Evolutionary conservation across 2,329 filamentous ascomycete genomes (phyloP).

Genomic region (Ophiostoma pallidulum): DNA sequence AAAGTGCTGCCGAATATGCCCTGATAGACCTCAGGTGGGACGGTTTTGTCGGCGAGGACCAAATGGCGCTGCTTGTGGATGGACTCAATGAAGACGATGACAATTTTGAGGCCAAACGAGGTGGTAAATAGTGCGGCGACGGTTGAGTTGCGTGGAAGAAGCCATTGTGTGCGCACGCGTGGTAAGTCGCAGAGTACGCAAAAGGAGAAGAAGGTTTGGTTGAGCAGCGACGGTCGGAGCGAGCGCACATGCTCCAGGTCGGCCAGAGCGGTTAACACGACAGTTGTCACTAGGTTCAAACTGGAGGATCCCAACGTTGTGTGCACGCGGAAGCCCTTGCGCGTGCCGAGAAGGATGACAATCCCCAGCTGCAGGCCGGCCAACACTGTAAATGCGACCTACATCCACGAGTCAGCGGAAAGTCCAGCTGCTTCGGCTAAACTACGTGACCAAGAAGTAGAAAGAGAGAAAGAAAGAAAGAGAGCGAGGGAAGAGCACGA

Average conservation of each 20-base stretch:
- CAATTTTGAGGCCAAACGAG: slow-evolving; percentile 31
- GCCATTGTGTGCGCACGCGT: slow-evolving; percentile 34
- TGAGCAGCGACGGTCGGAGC: slow-evolving; percentile 34
- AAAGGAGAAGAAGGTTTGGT: slow-evolving; percentile 36
- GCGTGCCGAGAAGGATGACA: slow-evolving; percentile 5
- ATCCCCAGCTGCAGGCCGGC: slow-evolving; percentile 9
- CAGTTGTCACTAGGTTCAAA: slow-evolving; percentile 14
- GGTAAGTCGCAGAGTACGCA: slow-evolving; percentile 35
- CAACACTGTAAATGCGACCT: slow-evolving; percentile 3
- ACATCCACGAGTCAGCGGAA: too few relatives aligned
- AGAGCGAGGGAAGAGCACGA: too few relatives aligned
- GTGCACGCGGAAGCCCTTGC: slow-evolving; percentile 2
- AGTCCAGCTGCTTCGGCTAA: too few relatives aligned
- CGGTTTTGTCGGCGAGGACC: slow-evolving; percentile 36
- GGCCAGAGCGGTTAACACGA: slow-evolving; percentile 29
- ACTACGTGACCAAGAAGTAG: too few relatives aligned
- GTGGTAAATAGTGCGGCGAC: slow-evolving; percentile 35
- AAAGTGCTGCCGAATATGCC: slow-evolving; percentile 36
- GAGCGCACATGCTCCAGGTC: slow-evolving; percentile 38
- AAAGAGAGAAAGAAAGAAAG: neutral
- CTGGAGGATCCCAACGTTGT: slow-evolving; percentile 15
- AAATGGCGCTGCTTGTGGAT: slow-evolving; percentile 30
- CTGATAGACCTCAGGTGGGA: slow-evolving; percentile 29
- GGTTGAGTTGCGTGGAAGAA: slow-evolving; percentile 24
- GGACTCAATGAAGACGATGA: slow-evolving; percentile 35